Conservation (phyloP, 208 protist species). For the Phytomonas sp. region DNA sequence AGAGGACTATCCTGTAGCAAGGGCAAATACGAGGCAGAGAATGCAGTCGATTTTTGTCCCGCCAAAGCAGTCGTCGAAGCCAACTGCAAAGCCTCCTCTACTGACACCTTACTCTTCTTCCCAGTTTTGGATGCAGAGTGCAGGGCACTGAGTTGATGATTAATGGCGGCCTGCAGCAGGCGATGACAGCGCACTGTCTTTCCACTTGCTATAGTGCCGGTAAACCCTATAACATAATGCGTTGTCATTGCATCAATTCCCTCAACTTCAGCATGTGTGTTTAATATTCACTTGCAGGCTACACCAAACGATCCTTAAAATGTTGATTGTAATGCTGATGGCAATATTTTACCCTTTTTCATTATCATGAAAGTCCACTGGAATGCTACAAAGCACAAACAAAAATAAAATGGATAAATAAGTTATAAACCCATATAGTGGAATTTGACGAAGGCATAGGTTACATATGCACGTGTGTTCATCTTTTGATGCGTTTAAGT, state of each 20-base stretch:
- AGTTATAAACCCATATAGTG: background rate
- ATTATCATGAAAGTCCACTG: background rate
- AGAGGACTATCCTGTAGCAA: constrained; percentile 5
- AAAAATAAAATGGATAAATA: background rate
- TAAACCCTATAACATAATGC: constrained; percentile 37
- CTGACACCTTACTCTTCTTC: background rate
- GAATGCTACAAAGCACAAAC: background rate
- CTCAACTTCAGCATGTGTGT: background rate
- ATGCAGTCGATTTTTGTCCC: constrained; percentile 7
- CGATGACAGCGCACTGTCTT: constrained; percentile 63
- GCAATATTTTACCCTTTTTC: background rate
- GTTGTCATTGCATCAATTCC: background rate
- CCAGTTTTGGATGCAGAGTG: background rate
- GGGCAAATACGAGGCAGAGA: background rate
- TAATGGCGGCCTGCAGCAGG: constrained; percentile 26
- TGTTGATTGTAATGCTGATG: background rate
- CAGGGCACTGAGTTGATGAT: constrained; percentile 9
- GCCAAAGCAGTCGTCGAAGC: background rate
- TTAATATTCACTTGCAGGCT: background rate
- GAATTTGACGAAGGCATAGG: background rate
- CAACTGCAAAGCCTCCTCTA: background rate
- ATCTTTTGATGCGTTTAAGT: background rate
- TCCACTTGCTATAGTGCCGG: constrained; percentile 74
- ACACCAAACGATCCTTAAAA: background rate
- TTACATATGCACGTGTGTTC: background rate